phyloP scores from a whole-genome alignment of 2,329 filamentous ascomycete species.

The Fusarium sp. region DNA sequence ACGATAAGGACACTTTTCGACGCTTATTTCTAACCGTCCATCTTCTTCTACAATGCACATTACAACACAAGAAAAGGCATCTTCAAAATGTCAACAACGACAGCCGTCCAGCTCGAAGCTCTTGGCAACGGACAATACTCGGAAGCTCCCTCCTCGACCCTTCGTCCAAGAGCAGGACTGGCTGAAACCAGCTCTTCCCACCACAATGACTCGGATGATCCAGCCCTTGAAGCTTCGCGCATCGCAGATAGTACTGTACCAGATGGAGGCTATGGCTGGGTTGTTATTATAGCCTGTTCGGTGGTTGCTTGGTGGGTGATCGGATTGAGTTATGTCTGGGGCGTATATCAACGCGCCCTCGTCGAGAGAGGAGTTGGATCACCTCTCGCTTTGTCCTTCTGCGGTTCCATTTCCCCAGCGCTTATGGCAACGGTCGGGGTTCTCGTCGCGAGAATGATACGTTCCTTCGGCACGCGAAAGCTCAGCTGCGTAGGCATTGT shows the following conservation, averaged over 20 bases:
- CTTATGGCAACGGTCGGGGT: conserved; percentile 24
- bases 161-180: conserved; percentile 20
- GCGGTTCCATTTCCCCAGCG: conserved; percentile 59
- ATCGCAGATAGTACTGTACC: conserved; percentile 40
- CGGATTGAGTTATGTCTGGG: conserved; percentile 69
- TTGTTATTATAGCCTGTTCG: conserved; percentile 41
- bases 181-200: background rate
- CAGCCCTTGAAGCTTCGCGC: conserved; percentile 37
- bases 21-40: fast-evolving
- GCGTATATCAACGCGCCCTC: conserved; percentile 68
- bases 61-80: background rate
- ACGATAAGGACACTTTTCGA: background rate
- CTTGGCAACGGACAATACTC: conserved; percentile 11
- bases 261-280: conserved; percentile 47
- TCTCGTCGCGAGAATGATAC: conserved; percentile 26
- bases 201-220: conserved; percentile 3
- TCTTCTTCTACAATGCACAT: background rate
- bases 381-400: conserved; percentile 66
- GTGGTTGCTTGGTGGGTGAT: conserved; percentile 60
- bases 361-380: conserved; percentile 58
- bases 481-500: conserved; percentile 8
- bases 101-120: conserved; percentile 27
- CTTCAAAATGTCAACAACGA: conserved; percentile 28
- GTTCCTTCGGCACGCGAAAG: conserved; percentile 25
- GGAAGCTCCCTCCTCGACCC: conserved; percentile 3